Base-by-base conservation (phyloP, 257 asterid genomes). In the Solanum virginianum region DNA sequence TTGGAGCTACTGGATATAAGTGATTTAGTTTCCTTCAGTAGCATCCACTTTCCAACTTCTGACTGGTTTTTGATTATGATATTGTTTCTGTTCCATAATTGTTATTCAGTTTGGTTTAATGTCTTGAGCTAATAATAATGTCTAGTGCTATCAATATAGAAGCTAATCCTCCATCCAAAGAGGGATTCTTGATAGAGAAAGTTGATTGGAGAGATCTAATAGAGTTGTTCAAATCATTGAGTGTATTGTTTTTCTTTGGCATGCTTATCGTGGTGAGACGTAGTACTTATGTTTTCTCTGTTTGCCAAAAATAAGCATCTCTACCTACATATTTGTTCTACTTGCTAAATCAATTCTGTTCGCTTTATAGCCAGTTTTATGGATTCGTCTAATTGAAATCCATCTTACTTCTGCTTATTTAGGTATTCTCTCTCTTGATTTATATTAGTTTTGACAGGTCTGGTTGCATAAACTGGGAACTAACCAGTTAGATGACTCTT, bases 381-480 rank as follows among this genome's bases (percentile, higher is more conserved):
- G 62, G 43, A 75, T 75, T 49, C 9, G 41, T 75, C 62, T 49
- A 60, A 39, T 75, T 49, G 62, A 51, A 49, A 75, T 75, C 51
- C 3, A 13, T 75, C 45, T 51, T 49, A 8, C 8, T 51, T 75
- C 26, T 75, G 82, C 43, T 75, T 75, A 75, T 75, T 62, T 62
- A 75, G 62, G 82, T 75, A 15, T 49, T 75, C 82, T 51, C 16
- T 24, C 82, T 75, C 45, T 51, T 75, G 62, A 75, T 65, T 84
- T 84, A 51, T 80, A 22, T 80, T 74, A 70, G 86, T 80, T 80
- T 84, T 85, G 85, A 83, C 90, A 95, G 99, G 98, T 88, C 45
- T 96, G 99, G 99, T 85, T 96, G 77, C 99, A 96, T 88, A 89
- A 85, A 88, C 86, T 96, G 86, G 97, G 94, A 60, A 86, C 94